Base-by-base conservation (phyloP, 2,329 filamentous ascomycete genomes). In the Penicillium rolfsii region DNA sequence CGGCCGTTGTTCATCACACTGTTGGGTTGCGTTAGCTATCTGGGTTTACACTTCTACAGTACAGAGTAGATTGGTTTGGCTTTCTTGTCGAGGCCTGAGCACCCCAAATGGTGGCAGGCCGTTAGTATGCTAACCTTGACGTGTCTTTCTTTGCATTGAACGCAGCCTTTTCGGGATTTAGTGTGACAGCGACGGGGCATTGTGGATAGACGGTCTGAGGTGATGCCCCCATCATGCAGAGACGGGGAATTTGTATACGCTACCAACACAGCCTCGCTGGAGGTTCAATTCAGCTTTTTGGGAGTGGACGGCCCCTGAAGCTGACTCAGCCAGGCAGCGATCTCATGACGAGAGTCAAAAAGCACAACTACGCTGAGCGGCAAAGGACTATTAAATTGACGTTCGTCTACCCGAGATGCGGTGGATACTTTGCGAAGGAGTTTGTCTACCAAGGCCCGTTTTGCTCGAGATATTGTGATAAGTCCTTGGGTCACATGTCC, bases 181-280 rank as follows among this genome's bases (percentile, higher is more conserved):
- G 60, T 62, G 35, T 62, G 60, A 57, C 60, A 62, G 12, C 60
- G 56, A 33, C 60, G 60, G 53, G 60, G 60, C 60, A 62, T 62
- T 24, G 26, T 62, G 60, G 40, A 33, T 24, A 35, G 38, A 33
- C 9, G 12, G 24, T n/a, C 26, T 46, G 38, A 43, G 22, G 40
- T 33, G 36, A 33, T 30, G 36, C 36, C 22, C 36, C 36, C 52
- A 54, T 54, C 8, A 14, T 54, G 52, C 24, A 40, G 52, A 54
- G 35, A 22, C 3, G 36, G 33, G n/a, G 49, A 52, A 38, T 30
- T 35, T 22, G 33, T 50, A n/a, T 35, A 12, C 36, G 22, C 49
- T 38, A 35, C 36, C 19, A 19, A 52, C n/a, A 19, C n/a, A 22
- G 26, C 30, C 19, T 36, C 30, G 12, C 19, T 36, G n/a, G 12